A percentile compares a stretch with the other conserved stretches of the same genome.
Evolutionary conservation across 192 early-diverging fungal species (phyloP).

Genomic region (Helicostylum pulchrum): DNA sequence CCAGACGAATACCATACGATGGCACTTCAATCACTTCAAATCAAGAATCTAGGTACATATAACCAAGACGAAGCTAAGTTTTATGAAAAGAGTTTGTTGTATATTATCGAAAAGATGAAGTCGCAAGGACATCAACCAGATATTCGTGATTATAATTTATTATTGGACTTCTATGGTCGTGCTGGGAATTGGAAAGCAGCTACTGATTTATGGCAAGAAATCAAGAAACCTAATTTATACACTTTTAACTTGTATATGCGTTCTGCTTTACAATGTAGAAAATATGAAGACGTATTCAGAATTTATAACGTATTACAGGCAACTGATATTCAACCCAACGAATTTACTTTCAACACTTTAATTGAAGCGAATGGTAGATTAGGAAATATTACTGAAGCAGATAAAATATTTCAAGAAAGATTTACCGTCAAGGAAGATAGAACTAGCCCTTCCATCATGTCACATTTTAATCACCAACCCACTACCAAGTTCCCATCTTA

Average conservation of each 20-base stretch:
- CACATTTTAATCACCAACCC: background rate
- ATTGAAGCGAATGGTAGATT: conserved; percentile 33
- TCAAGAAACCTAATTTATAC: conserved; percentile 22
- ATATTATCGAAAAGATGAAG: conserved; percentile 29
- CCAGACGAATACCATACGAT: conserved; percentile 29
- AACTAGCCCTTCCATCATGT: conserved; percentile 2
- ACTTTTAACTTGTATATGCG: conserved; percentile 35
- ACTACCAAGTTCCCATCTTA: background rate
- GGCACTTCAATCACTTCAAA: conserved; percentile 26
- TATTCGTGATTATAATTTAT: conserved; percentile 37
- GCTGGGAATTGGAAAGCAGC: conserved; percentile 24
- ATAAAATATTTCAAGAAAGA: conserved; percentile 20
- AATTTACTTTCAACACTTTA: conserved; percentile 31
- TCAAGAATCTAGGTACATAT: conserved; percentile 22
- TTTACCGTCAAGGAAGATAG: conserved; percentile 5
- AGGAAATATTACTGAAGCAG: conserved; percentile 25
- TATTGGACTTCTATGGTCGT: conserved; percentile 36
- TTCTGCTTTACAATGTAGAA: conserved; percentile 28
- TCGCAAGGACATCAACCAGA: background rate
- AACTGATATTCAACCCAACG: conserved; percentile 22
- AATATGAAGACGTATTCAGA: conserved; percentile 13
- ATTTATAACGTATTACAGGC: conserved; percentile 17
- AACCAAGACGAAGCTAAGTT: conserved; percentile 18
- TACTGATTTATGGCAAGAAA: conserved; percentile 21
- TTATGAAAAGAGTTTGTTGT: conserved; percentile 23